Conservation (phyloP, 1,139 yeast species). For the Diutina mesorugosa region DNA sequence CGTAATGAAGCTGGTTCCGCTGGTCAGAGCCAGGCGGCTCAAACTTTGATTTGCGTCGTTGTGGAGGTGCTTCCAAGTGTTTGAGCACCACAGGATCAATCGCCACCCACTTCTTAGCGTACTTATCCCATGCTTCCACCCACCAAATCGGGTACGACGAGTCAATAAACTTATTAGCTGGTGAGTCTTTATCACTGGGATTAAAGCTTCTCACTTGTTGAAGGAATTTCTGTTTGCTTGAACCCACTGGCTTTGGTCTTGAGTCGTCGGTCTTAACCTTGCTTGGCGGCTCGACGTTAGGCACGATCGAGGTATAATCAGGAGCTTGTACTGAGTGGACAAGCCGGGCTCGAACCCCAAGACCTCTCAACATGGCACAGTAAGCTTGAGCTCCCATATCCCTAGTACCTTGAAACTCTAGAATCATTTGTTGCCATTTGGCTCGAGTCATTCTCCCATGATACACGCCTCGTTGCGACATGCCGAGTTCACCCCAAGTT, state of each 20-base stretch:
- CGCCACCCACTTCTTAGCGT: slow-evolving; percentile 65
- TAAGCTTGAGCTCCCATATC: slow-evolving; percentile 86
- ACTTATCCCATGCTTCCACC: slow-evolving; percentile 89
- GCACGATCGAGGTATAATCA: slow-evolving; percentile 42
- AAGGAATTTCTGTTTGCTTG: slow-evolving; percentile 5
- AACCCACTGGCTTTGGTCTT: not conserved
- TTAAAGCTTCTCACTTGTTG: not conserved
- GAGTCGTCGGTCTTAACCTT: slow-evolving; percentile 2
- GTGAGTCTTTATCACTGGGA: slow-evolving; percentile 2
- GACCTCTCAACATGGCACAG: slow-evolving; percentile 58
- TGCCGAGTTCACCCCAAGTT: slow-evolving; percentile 46
- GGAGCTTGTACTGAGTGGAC: slow-evolving; percentile 84
- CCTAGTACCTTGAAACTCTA: slow-evolving; percentile 49
- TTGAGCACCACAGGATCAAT: slow-evolving; percentile 64
- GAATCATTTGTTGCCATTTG: slow-evolving; percentile 28
- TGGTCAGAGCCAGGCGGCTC: slow-evolving; percentile 64
- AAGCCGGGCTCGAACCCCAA: slow-evolving; percentile 62
- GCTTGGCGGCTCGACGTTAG: slow-evolving; percentile 7
- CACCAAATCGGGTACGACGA: slow-evolving; percentile 66
- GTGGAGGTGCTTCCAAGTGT: slow-evolving; percentile 54
- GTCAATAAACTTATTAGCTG: slow-evolving; percentile 10
- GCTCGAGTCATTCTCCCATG: slow-evolving; percentile 14
- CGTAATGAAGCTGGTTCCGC: slow-evolving; percentile 57
- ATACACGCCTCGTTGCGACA: slow-evolving; percentile 10
- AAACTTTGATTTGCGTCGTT: slow-evolving; percentile 41